Conservation (phyloP, 345 rosid species). For the Cardamine chenopodiifolia region DNA sequence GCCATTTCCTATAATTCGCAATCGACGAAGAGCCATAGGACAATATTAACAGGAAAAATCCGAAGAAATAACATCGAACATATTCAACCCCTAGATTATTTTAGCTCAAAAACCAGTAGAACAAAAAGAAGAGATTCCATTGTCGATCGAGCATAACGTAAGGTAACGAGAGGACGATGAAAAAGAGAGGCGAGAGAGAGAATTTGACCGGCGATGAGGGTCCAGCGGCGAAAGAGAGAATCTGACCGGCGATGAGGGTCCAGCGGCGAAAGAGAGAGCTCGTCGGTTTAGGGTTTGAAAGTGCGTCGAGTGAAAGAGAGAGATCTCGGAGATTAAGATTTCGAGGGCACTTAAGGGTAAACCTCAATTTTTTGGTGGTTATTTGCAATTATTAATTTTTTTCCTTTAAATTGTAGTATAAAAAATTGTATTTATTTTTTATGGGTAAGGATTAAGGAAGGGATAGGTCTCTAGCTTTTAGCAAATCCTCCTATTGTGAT, state of each 20-base stretch:
- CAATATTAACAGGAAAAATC: neutral
- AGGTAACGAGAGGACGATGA: neutral
- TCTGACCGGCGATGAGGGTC: conserved; percentile 28
- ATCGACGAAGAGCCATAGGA: neutral
- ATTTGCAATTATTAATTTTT: conserved; percentile 11
- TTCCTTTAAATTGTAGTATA: too few species aligned
- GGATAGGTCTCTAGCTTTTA: too few species aligned
- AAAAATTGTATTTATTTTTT: too few species aligned
- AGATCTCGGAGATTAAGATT: conserved; percentile 5
- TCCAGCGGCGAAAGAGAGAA: too few species aligned
- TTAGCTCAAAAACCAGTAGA: conserved; percentile 7
- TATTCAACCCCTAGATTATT: neutral
- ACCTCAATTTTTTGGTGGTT: conserved; percentile 4
- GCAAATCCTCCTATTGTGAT: too few species aligned
- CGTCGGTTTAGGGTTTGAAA: conserved; percentile 39
- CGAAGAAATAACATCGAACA: neutral
- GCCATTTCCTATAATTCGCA: too few species aligned
- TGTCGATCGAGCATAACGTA: neutral
- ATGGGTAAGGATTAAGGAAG: too few species aligned
- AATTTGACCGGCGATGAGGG: neutral
- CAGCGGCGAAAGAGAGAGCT: conserved; percentile 31
- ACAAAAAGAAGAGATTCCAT: neutral
- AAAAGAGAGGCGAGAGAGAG: neutral
- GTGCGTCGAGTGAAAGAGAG: conserved; percentile 21
- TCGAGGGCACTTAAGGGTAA: neutral